Percentiles rank a stretch among this genome's conserved stretches.
phyloP scores from a whole-genome alignment of 306 rosid species.

The Inga leiocalycina region DNA sequence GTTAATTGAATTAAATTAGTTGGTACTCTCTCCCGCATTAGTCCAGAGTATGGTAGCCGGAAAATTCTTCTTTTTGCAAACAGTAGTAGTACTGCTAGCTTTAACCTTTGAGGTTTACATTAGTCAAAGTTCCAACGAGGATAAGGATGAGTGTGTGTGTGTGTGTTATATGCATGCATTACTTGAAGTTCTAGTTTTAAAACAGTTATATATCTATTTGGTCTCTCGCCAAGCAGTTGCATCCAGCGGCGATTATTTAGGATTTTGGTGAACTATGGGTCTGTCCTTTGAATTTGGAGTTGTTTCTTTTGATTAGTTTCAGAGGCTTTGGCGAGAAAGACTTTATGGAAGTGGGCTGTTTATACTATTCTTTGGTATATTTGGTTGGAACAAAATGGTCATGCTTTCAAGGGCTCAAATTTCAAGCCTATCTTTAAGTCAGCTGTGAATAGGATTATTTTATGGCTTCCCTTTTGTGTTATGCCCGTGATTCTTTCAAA shows the following conservation, averaged over 20 bases:
- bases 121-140: neutral
- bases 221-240: neutral
- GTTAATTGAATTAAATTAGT: neutral
- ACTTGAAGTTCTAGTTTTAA: neutral
- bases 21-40: neutral
- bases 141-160: neutral
- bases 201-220: neutral
- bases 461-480: constrained; percentile 16
- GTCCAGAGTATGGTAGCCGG: neutral
- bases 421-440: neutral
- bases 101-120: neutral
- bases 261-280: neutral
- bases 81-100: neutral
- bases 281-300: constrained; percentile 23
- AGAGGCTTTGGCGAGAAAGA: constrained; percentile 14
- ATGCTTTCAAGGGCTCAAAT: neutral
- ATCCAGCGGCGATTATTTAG: neutral
- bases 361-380: neutral
- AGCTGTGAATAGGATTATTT: neutral
- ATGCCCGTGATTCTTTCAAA: neutral
- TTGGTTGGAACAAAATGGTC: constrained; percentile 8
- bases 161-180: neutral
- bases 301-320: constrained; percentile 19
- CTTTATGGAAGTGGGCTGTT: neutral
- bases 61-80: neutral